Evolutionary conservation across 2,329 filamentous ascomycete species (phyloP).

Genomic region (Hymenoscyphus linearis): DNA sequence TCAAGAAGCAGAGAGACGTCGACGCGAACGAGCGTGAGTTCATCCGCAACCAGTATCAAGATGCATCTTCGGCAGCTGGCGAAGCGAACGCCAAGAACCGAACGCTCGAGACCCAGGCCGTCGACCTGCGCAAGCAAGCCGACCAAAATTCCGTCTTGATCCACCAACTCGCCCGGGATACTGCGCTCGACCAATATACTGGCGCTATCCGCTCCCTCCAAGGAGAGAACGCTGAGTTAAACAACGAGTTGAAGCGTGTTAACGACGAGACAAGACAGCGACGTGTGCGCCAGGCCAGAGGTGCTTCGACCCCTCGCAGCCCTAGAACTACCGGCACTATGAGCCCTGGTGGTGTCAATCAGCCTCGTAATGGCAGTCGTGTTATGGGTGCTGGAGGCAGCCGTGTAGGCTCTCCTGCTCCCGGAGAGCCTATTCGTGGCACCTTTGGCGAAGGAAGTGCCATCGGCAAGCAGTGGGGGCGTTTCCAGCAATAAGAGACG

Average conservation of each 20-base stretch:
- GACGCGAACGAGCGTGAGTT: slow-evolving; percentile 28
- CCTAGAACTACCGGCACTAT: slow-evolving; percentile 25
- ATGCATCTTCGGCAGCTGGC: slow-evolving; percentile 20
- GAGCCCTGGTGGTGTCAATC: slow-evolving; percentile 22
- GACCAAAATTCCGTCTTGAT: slow-evolving; percentile 25
- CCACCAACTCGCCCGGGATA: slow-evolving; percentile 24
- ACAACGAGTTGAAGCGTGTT: slow-evolving; percentile 36
- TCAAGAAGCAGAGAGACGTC: slow-evolving; percentile 18
- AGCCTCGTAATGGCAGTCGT: slow-evolving; percentile 1
- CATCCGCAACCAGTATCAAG: slow-evolving; percentile 27
- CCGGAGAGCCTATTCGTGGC: background rate
- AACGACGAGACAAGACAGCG: slow-evolving; percentile 35
- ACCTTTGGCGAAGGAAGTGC: slow-evolving; percentile 10
- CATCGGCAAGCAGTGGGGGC: slow-evolving; percentile 10
- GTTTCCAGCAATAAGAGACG: slow-evolving; percentile 14
- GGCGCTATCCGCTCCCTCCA: slow-evolving; percentile 33
- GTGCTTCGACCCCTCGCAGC: slow-evolving; percentile 27
- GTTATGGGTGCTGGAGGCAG: background rate
- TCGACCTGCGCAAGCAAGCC: slow-evolving; percentile 19
- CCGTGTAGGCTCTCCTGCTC: background rate
- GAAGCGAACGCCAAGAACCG: slow-evolving; percentile 18
- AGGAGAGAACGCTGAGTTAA: slow-evolving; percentile 28
- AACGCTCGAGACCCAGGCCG: slow-evolving; percentile 16
- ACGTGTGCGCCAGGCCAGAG: slow-evolving; percentile 27
- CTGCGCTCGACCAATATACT: slow-evolving; percentile 16